Evolutionary conservation across 495 filamentous ascomycete genomes (phyloP), one percentile per base, ranked within the genome.

Genomic region (Physcia stellaris): DNA sequence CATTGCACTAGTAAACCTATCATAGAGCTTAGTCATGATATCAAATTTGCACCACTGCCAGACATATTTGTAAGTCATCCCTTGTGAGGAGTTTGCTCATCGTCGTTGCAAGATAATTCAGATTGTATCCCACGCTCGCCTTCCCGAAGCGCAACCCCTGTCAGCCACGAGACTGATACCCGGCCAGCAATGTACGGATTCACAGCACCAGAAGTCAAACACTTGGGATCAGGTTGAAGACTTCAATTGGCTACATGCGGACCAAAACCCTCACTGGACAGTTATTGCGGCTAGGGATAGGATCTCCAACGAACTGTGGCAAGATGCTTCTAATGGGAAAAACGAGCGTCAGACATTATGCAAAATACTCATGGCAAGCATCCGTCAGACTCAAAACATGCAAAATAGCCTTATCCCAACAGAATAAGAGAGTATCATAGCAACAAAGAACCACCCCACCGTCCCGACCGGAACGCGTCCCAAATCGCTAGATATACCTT

Each of bases 151-250:
- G 7, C 26, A 7, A 7, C 26, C 26, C 13, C 26, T 28, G n/a
- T n/a, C n/a, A n/a, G n/a, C n/a, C n/a, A n/a, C n/a, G n/a, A n/a
- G n/a, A n/a, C n/a, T n/a, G n/a, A n/a, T n/a, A n/a, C n/a, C 13
- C 26, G 7, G 9, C 13, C 7, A 7, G 9, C 26, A 28, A 13
- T 28, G 13, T 28, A 28, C 26, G 9, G 9, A 7, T 13, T 28
- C 26, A 7, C 13, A 7, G 9, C 26, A 28, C 26, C 26, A 7
- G 13, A 40, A 86, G 90, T 56, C 66, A 77, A 41, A n/a, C n/a
- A n/a, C n/a, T n/a, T 98, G 84, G 81, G 73, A 83, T 48, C 74
- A 92, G 50, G 79, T 98, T 11, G 83, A 95, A 50, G 90, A 98
- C 50, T 98, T 98, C 65, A 90, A 93, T 57, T 96, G 92, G 92